Evolutionary conservation across 768 basidiomycete species (phyloP).

Genomic region (Lactarius quietus): DNA sequence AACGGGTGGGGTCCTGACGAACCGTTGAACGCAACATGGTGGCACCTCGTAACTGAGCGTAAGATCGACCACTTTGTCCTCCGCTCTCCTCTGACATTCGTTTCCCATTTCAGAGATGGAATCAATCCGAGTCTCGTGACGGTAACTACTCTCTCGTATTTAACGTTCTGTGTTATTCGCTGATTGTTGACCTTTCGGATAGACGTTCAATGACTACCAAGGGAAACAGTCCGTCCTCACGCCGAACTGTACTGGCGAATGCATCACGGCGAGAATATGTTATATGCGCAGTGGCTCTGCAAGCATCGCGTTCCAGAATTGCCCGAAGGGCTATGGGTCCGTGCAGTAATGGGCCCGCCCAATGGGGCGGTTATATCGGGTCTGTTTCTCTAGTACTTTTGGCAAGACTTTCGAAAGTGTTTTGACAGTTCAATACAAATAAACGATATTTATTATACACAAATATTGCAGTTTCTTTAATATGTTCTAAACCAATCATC

Average conservation of each 20-base stretch:
- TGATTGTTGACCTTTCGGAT: conserved; percentile 4
- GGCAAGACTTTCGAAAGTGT: too few species aligned
- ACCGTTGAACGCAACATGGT: too few species aligned
- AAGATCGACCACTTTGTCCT: conserved; percentile 26
- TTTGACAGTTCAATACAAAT: too few species aligned
- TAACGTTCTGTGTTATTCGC: background rate
- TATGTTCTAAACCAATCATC: too few species aligned
- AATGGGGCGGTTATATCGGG: too few species aligned
- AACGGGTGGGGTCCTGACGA: conserved; percentile 54
- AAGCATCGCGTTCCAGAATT: conserved; percentile 58
- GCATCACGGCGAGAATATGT: conserved; percentile 65
- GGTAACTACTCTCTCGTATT: conserved; percentile 38
- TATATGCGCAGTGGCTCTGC: conserved; percentile 75
- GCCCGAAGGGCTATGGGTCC: conserved; percentile 59
- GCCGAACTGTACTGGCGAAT: conserved; percentile 55
- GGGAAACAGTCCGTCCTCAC: conserved; percentile 62
- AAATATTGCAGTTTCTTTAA: too few species aligned
- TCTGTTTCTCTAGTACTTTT: background rate
- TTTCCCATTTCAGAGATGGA: conserved; percentile 50
- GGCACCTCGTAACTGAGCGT: conserved; percentile 78
- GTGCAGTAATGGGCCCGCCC: conserved; percentile 45
- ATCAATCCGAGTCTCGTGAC: conserved; percentile 53
- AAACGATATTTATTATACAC: too few species aligned
- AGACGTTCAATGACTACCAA: conserved; percentile 68
- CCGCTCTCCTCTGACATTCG: background rate